These are phyloP conservation scores for Dothideomycetidae sp. DNA, from an alignment of 2,329 filamentous ascomycete genomes.

Conservation along the genomic window DNA sequence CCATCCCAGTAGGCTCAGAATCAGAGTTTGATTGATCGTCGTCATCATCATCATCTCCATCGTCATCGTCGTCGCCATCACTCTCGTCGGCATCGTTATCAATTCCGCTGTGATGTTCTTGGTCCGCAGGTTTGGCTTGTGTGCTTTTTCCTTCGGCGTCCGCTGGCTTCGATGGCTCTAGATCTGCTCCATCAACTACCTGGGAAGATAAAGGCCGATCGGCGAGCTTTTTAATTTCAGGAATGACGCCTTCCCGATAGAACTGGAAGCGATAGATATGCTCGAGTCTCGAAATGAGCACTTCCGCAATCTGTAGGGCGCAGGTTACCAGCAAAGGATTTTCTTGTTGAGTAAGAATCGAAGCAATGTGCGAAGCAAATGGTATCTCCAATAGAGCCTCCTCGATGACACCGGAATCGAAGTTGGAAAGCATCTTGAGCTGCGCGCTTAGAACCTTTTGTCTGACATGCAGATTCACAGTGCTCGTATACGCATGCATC, in stretches of 20 bases:
- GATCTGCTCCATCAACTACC: slow-evolving; percentile 7
- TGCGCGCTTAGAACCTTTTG: slow-evolving; percentile 95
- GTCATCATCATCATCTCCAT: slow-evolving; percentile 40
- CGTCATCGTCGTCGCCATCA: slow-evolving; percentile 36
- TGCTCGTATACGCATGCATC: slow-evolving; percentile 94
- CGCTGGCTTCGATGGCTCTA: slow-evolving; percentile 4
- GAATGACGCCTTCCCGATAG: slow-evolving; percentile 88
- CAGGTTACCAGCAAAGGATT: slow-evolving; percentile 75
- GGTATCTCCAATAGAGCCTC: slow-evolving; percentile 78
- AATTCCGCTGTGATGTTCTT: slow-evolving; percentile 24
- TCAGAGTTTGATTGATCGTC: slow-evolving; percentile 28
- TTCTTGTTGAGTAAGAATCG: slow-evolving; percentile 90
- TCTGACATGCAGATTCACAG: slow-evolving; percentile 84
- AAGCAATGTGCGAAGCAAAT: slow-evolving; percentile 89
- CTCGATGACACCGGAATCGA: slow-evolving; percentile 71
- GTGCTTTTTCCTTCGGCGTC: slow-evolving; percentile 9
- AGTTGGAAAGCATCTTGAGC: slow-evolving; percentile 90
- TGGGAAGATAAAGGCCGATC: slow-evolving; percentile 24
- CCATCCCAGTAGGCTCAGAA: slow-evolving; percentile 20
- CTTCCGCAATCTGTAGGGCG: slow-evolving; percentile 76
- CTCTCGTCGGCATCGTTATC: slow-evolving; percentile 39
- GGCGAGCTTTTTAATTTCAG: slow-evolving; percentile 74
- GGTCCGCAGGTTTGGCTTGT: slow-evolving; percentile 16
- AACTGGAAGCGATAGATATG: slow-evolving; percentile 90
- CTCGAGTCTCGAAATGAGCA: slow-evolving; percentile 71